Percentiles rank a stretch among this genome's conserved stretches.
phyloP scores from a whole-genome alignment of 768 basidiomycete species.

The Amanita phalloides region DNA sequence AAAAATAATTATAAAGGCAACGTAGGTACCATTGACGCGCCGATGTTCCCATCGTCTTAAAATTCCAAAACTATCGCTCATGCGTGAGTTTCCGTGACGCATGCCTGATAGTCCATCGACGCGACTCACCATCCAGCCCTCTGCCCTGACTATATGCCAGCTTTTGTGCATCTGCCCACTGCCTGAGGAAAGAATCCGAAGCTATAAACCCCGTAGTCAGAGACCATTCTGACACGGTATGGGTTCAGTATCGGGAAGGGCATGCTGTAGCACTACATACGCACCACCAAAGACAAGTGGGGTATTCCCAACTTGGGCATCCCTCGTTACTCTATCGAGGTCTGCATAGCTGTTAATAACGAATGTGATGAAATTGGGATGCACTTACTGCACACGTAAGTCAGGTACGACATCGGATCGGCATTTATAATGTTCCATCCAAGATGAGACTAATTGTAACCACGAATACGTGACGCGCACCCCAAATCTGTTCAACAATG shows the following conservation, averaged over 20 bases:
- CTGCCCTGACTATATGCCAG: conserved; percentile 23
- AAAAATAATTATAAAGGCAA: too few species aligned
- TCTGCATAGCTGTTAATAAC: conserved; percentile 26
- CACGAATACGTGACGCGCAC: conserved; percentile 22
- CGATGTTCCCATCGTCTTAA: conserved; percentile 47
- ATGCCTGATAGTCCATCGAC: not conserved
- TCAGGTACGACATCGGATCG: conserved; percentile 54
- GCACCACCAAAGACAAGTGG: conserved; percentile 28
- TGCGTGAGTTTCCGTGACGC: not conserved
- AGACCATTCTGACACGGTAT: conserved; percentile 25
- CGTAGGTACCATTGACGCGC: conserved; percentile 46
- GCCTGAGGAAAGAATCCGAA: conserved; percentile 44
- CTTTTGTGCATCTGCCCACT: conserved; percentile 77
- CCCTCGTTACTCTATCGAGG: conserved; percentile 38
- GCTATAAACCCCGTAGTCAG: conserved; percentile 56
- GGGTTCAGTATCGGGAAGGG: not conserved
- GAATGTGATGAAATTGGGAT: not conserved
- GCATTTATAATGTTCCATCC: conserved; percentile 58
- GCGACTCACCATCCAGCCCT: conserved; percentile 60
- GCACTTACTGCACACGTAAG: conserved; percentile 55
- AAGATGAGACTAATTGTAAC: not conserved
- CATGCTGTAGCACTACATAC: conserved; percentile 8
- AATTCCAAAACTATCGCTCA: conserved; percentile 48
- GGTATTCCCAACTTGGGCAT: conserved; percentile 24
- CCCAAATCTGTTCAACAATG: conserved; percentile 34